Evolutionary conservation across 768 basidiomycete species (phyloP), one percentile per base, ranked within the genome.

Genomic region (Boletus sensibilis): DNA sequence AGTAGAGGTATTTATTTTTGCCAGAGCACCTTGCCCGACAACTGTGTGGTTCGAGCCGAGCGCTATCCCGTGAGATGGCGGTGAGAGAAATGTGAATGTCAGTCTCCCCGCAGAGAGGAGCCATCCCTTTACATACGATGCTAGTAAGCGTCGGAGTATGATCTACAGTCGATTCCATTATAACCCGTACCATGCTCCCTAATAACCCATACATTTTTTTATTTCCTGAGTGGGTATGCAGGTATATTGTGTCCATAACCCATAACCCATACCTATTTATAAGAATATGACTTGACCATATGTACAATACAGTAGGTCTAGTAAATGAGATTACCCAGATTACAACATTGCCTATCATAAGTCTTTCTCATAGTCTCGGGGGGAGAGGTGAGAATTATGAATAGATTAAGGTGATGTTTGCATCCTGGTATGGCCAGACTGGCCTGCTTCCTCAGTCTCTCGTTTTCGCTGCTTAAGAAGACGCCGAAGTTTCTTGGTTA

Each of bases 401-500:
- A 8, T 34, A 16, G 10, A 38, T 42, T 14, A 64, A 29, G 49
- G 7, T 13, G 29, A 25, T 12, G 34, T 52, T 35, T 58, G 55
- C 58, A 56, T 59, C 27, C 20, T 29, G 39, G 46, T 39, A 27
- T 48, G 37, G 5, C 37, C 20, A 37, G 47, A 52, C 29, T 45
- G 43, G 23, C 43, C 42, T 16, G 38, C 55, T 48, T 46, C 52
- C 37, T 44, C 40, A 4, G 20, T 39, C 46, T 62, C 64, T 58
- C 40, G 66, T 53, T 71, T 75, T 53, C 74, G 74, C 46, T 71
- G 69, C 35, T 62, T 69, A 20, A 78, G 61, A 53, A 82, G 67
- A 50, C 69, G 75, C 34, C 65, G 70, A 38, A 86, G 72, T 37
- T 68, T 67, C 8, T 70, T 64, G 16, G 79, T 75, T 9, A 72